Evolutionary conservation across 768 basidiomycete genomes (phyloP), one percentile per base, ranked within the genome.

Genomic region (Suillus luteus): DNA sequence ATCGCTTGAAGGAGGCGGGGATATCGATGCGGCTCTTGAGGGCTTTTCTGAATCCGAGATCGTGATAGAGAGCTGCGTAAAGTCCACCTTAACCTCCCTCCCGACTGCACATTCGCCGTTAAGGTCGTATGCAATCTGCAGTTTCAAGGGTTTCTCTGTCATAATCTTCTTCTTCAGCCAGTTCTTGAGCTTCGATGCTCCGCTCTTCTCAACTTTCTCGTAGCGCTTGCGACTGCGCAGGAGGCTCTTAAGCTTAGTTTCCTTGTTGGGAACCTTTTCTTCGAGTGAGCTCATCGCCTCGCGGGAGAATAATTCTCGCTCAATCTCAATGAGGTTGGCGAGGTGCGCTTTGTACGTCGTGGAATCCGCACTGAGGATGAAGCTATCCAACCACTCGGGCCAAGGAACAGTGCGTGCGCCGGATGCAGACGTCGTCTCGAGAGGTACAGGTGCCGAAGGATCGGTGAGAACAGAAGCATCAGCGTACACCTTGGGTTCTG

Each of bases 111-210:
- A 83, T 31, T 69, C 65, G 62, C 78, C 77, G 48, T 82, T 79
- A 27, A 82, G 69, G 15, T 82, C 81, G 27, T 77, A 70, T 24
- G 77, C 76, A 27, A 83, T 71, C 62, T 81, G 77, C 12, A 81
- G 65, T 58, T 71, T 79, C 15, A 71, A 61, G 2, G 76, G 67
- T n/a, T 78, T 79, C 27, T 80, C 78, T 2, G 76, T 71, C 9
- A 76, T 67, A 35, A 89, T 78, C 65, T 88, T 88, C 66, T 83
- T 85, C 75, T 82, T 86, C 69, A 87, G 74, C 89, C 89, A 90
- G 5, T 83, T 80, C 67, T 85, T 88, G 52, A 90, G 71, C 66
- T 80, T 84, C 54, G 82, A 80, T 5, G 83, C 76, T 15, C 82
- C 80, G 17, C 77, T 70, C 22, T 71, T 71, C 59, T 76, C 75